Conservation (phyloP, 768 basidiomycete genomes). For the Leccinum ochraceum region DNA sequence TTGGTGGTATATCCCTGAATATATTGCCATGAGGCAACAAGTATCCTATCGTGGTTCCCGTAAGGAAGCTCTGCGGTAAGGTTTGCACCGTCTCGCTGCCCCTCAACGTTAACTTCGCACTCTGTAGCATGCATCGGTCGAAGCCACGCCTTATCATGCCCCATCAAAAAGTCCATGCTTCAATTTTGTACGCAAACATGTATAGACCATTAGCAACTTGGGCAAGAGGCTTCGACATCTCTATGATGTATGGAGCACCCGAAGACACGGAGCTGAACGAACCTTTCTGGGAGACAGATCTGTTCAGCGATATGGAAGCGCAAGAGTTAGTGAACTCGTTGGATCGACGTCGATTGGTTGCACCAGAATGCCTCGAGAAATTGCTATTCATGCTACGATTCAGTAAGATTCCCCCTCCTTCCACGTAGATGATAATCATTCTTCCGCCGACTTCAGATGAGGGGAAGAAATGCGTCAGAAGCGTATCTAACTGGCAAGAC, state of each 20-base stretch:
- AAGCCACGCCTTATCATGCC: slow-evolving; percentile 14
- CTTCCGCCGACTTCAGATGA: slow-evolving; percentile 10
- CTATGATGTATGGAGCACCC: neutral
- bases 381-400: slow-evolving; percentile 15
- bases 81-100: neutral
- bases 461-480: slow-evolving; percentile 20
- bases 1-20: slow-evolving; percentile 10
- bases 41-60: neutral
- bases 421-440: neutral
- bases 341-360: slow-evolving; percentile 2
- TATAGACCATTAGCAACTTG: neutral
- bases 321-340: slow-evolving; percentile 5
- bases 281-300: slow-evolving; percentile 12
- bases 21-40: slow-evolving; percentile 16
- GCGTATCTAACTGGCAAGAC: slow-evolving; percentile 11
- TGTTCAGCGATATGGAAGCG: slow-evolving; percentile 13
- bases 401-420: neutral
- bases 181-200: neutral
- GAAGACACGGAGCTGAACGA: neutral
- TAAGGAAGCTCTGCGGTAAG: slow-evolving; percentile 12
- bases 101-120: neutral
- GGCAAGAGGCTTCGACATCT: neutral
- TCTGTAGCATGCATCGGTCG: slow-evolving; percentile 4
- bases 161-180: neutral
- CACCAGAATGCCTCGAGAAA: slow-evolving; percentile 12